Conservation (phyloP, 495 filamentous ascomycete genomes). For the Penicillium taxi region DNA sequence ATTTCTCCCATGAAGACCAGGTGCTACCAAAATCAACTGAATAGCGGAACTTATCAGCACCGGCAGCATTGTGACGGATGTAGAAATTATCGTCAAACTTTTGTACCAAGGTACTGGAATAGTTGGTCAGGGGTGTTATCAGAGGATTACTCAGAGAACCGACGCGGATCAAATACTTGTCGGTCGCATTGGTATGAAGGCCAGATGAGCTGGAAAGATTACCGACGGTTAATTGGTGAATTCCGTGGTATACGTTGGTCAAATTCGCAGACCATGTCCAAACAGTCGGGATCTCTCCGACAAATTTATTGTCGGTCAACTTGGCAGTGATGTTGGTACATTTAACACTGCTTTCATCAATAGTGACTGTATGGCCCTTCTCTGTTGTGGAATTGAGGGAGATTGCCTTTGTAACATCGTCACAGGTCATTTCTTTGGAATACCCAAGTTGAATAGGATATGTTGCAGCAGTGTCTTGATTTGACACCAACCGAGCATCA, state of each 20-base stretch:
- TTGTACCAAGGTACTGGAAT: conserved; percentile 42
- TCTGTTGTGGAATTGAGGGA: conserved; percentile 38
- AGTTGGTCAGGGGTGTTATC: conserved; percentile 48
- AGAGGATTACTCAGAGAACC: conserved; percentile 42
- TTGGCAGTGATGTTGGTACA: conserved; percentile 16
- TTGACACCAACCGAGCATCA: conserved; percentile 44
- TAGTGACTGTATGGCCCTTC: conserved; percentile 13
- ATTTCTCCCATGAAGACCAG: conserved; percentile 44
- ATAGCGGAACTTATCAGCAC: conserved; percentile 53
- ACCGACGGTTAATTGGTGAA: conserved; percentile 38
- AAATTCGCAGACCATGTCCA: conserved; percentile 37
- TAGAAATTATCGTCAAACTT: conserved; percentile 28
- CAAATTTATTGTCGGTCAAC: conserved; percentile 7
- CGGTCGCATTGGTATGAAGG: conserved; percentile 31
- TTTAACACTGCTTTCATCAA: conserved; percentile 20
- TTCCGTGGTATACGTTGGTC: conserved; percentile 39
- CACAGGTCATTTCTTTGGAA: conserved; percentile 51
- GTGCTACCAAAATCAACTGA: conserved; percentile 45
- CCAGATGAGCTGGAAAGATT: conserved; percentile 30
- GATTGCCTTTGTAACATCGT: conserved; percentile 35
- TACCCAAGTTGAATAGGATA: conserved; percentile 13
- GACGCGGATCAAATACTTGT: conserved; percentile 41
- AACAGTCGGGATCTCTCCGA: conserved; percentile 23
- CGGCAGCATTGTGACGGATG: conserved; percentile 48
- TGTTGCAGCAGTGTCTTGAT: conserved; percentile 13